Base-by-base conservation (phyloP, 1,284 basidiomycete genomes). In the Cryptococcus jaspeensis region DNA sequence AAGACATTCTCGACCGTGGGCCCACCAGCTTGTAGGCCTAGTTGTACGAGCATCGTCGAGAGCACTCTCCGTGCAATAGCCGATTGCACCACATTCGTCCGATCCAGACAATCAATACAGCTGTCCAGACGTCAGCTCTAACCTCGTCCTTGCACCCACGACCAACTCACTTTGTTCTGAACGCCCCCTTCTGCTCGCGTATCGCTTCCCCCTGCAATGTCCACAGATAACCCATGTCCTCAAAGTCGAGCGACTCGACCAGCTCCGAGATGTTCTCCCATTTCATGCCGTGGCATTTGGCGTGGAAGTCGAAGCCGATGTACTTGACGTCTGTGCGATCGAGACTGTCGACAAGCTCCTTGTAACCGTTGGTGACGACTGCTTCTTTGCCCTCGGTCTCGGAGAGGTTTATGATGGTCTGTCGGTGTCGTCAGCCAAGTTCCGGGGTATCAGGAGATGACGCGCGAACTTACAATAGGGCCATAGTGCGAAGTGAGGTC, bases 41-140 rank as follows among this genome's bases (percentile, higher is more conserved):
- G 82, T 41, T 89, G 89, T 25, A 88, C 85, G 13, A 95, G 81
- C 74, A 97, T 92, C 55, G 83, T 84, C 50, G 85, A 84, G 56
- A 98, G 79, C 25, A 93, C 84, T 72, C 88, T 83, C 56, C 92
- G 83, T 7, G 91, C 90, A 67, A 97, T 89, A 0, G 94, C 93
- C 22, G 91, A 95, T 85, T 95, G 77, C 83, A 84, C 92, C 82
- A 58, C 93, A 71, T 96, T 97, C 20, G 93, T 97, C 50, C 93
- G 82, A 71, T 93, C 91, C 67, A 80, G 68, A 61, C 92, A 95
- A 73, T 98, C 94, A 56, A 97, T 93, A 71, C 94, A 98, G 70
- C 94, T 94, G 20, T 87, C 82, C 5, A 51, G 55, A 12, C 59
- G 50, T 47, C 36, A 53, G 43, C 28, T 7, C 1, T 25, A 1